phyloP scores from a whole-genome alignment of 345 rosid species.

The Euphorbia lathyris region DNA sequence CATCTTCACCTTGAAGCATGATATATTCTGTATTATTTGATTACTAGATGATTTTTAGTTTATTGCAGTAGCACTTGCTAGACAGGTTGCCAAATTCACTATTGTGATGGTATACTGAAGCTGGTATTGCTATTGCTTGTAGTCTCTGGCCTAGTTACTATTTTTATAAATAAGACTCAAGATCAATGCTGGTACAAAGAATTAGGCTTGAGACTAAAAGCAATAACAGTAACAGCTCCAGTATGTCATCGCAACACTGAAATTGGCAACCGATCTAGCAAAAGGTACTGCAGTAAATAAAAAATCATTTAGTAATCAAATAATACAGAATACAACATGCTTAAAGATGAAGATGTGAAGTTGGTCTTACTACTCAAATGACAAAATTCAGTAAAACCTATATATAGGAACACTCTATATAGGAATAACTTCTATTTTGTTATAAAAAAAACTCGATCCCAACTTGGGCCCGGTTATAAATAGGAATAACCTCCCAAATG shows the following conservation, averaged over 20 bases:
- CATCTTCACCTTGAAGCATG: slow-evolving; percentile 18
- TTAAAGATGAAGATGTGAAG: slow-evolving; percentile 19
- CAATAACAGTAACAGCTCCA: slow-evolving; percentile 95
- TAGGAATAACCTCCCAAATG: too few relatives aligned
- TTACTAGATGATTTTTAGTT: slow-evolving; percentile 13
- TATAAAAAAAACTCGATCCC: too few relatives aligned
- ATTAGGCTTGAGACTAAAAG: slow-evolving; percentile 92
- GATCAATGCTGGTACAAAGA: slow-evolving; percentile 86
- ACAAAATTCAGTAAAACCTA: too few relatives aligned
- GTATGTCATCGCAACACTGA: slow-evolving; percentile 92
- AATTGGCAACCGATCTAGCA: slow-evolving; percentile 93
- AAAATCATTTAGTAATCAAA: slow-evolving; percentile 13
- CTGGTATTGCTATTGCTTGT: slow-evolving; percentile 95
- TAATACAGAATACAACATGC: slow-evolving; percentile 13
- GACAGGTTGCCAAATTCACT: slow-evolving; percentile 95
- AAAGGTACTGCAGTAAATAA: slow-evolving; percentile 68
- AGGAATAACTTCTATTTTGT: too few relatives aligned
- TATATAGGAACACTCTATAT: too few relatives aligned
- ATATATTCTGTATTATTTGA: slow-evolving; percentile 13
- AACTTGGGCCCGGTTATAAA: too few relatives aligned
- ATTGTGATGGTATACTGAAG: slow-evolving; percentile 86
- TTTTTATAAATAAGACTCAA: slow-evolving; percentile 48
- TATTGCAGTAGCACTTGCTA: slow-evolving; percentile 86
- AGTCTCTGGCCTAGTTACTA: slow-evolving; percentile 87
- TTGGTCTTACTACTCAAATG: slow-evolving; percentile 77